Conservation (phyloP, 148 eudicot species). For the Agrostemma githago region DNA sequence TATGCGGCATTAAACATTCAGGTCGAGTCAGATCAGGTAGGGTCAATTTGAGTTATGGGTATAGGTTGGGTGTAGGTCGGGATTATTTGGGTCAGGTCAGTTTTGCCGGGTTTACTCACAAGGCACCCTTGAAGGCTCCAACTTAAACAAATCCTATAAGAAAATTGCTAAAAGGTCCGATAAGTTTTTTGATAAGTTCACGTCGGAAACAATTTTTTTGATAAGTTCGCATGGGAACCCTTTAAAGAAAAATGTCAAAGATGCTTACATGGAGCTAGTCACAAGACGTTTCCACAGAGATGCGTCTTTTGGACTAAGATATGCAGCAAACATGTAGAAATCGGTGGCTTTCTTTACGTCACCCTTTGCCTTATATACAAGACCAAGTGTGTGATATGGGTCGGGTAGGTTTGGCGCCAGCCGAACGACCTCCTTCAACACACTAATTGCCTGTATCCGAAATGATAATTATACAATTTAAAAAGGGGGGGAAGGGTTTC, state of each 20-base stretch:
- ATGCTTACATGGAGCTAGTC: slow-evolving; percentile 64
- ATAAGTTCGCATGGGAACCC: too few relatives aligned
- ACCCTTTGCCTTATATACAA: slow-evolving; percentile 47
- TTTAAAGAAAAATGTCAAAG: slow-evolving; percentile 5
- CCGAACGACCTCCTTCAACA: slow-evolving; percentile 63
- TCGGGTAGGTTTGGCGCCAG: slow-evolving; percentile 72
- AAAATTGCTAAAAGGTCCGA: neutral
- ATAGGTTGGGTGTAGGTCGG: too few relatives aligned
- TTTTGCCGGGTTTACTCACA: too few relatives aligned
- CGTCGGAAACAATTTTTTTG: too few relatives aligned
- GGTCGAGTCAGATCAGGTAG: too few relatives aligned
- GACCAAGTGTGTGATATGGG: slow-evolving; percentile 78
- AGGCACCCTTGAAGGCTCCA: neutral
- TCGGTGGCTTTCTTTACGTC: slow-evolving; percentile 55
- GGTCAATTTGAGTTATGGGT: too few relatives aligned
- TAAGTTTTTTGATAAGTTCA: too few relatives aligned
- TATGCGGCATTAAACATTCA: too few relatives aligned
- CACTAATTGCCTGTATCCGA: slow-evolving; percentile 52
- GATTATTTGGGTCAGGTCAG: too few relatives aligned
- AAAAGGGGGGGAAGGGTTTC: too few relatives aligned
- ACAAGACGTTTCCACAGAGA: slow-evolving; percentile 72
- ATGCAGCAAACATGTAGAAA: slow-evolving; percentile 77
- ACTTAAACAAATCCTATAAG: neutral
- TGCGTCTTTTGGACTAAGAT: slow-evolving; percentile 62
- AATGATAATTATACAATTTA: neutral